Percentiles rank a stretch among this genome's conserved stretches.
Evolutionary conservation across 352 stramenopile species (phyloP).

Genomic region (Phytophthora multivora): DNA sequence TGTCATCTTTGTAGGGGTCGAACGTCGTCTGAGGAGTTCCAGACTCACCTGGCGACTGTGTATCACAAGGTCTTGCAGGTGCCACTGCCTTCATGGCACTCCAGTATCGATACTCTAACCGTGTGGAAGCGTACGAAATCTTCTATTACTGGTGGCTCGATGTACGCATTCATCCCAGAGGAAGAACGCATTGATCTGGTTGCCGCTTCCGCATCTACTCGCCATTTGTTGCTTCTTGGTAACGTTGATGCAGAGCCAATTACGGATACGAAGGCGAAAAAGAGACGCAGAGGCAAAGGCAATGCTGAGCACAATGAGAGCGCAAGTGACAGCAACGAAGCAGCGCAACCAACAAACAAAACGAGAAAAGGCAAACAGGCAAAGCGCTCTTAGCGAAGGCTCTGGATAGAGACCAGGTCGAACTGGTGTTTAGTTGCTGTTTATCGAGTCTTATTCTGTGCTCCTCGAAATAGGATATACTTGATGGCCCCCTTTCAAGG

Average conservation of each 20-base stretch:
- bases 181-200: constrained; percentile 78
- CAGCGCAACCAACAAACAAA: not conserved
- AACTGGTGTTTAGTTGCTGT: not conserved
- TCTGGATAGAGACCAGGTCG: not conserved
- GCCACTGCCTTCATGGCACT: constrained; percentile 92
- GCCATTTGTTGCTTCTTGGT: constrained; percentile 55
- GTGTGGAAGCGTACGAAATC: constrained; percentile 95
- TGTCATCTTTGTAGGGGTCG: constrained; percentile 68
- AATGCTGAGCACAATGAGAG: constrained; percentile 12
- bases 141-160: constrained; percentile 81
- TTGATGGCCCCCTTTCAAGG: no score
- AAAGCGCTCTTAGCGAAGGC: constrained; percentile 3
- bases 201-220: constrained; percentile 61
- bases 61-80: constrained; percentile 95
- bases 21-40: constrained; percentile 92
- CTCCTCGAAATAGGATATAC: not conserved
- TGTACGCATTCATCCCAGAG: constrained; percentile 81
- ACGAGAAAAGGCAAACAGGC: constrained; percentile 7
- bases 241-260: constrained; percentile 6
- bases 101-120: constrained; percentile 91
- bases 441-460: constrained; percentile 5
- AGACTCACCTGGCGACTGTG: constrained; percentile 87
- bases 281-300: constrained; percentile 22
- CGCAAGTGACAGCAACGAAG: constrained; percentile 16
- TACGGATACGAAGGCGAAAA: constrained; percentile 17